A percentile compares a stretch with the other conserved stretches of the same genome.
Conservation (phyloP, 2,329 filamentous ascomycete species). For the Tolypocladium cylindrosporum region DNA sequence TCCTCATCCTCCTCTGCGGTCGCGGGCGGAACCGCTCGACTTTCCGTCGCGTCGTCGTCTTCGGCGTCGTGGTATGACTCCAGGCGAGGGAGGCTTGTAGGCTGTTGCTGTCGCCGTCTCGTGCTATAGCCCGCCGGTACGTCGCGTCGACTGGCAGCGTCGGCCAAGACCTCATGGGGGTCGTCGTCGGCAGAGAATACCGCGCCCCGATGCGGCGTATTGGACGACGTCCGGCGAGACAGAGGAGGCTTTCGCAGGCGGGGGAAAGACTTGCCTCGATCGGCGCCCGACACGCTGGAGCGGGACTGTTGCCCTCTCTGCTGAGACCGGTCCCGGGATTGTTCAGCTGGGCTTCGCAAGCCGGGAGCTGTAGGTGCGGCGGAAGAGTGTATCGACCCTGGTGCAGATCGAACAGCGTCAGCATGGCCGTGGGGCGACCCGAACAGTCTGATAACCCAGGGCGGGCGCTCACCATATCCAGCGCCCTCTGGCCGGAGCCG, state of each 20-base stretch:
- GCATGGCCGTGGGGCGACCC: background rate
- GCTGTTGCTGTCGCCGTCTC: conserved; percentile 23
- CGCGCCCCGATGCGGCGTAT: conserved; percentile 68
- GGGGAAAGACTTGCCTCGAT: conserved; percentile 35
- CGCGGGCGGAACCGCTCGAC: conserved; percentile 5
- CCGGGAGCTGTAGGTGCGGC: conserved; percentile 12
- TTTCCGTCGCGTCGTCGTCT: conserved; percentile 13
- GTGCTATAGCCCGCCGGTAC: conserved; percentile 16
- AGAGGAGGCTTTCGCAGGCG: conserved; percentile 64
- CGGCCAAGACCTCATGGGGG: conserved; percentile 65
- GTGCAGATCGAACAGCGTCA: background rate
- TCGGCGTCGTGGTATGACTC: conserved; percentile 23
- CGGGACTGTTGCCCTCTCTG: conserved; percentile 22
- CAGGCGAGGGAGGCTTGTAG: conserved; percentile 27
- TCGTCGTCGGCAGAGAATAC: conserved; percentile 91
- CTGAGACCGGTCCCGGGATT: conserved; percentile 24
- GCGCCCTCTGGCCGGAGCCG: conserved; percentile 43
- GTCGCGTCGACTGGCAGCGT: conserved; percentile 40
- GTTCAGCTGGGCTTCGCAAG: conserved; percentile 23
- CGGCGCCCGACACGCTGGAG: conserved; percentile 30
- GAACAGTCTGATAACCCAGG: background rate
- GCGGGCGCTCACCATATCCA: conserved; percentile 38
- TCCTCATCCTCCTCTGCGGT: conserved; percentile 10
- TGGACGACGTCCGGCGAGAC: conserved; percentile 65
- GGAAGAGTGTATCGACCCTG: conserved; percentile 9